Base-by-base conservation (phyloP, 768 basidiomycete genomes). In the Mycena filopes region DNA sequence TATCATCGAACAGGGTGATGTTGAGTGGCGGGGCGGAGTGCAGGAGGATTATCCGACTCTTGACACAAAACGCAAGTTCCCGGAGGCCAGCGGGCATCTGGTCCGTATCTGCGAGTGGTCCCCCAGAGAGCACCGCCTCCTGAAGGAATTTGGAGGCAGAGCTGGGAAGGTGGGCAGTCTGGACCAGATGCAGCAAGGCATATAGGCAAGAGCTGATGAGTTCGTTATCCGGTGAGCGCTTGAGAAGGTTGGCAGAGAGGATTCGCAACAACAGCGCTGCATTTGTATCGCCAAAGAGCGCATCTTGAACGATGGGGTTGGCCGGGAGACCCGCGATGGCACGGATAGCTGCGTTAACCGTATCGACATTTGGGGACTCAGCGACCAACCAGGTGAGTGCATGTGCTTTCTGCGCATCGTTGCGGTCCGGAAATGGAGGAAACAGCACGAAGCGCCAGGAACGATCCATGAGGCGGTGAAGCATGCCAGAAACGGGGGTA, bases 301-400 rank as follows among this genome's bases (percentile, higher is more conserved):
- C 51, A 11, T 53, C 38, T 12, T 53, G 51, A n/a, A 53, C 51
- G 1, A 25, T 8, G 51, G 23, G 29, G 13, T 9, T 21, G 33
- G 21, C 23, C n/a, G 51, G 51, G 12, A 53, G 51, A 33, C 51
- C 51, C 13, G 51, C 51, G 10, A 53, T 29, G 6, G 51, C 51
- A 21, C 23, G 51, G 9, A 53, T 38, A n/a, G 51, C 51, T 8
- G 38, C 4, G 13, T 33, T 38, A 8, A 40, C n/a, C 4, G 33
- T 53, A 36, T 29, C 38, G 2, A n/a, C 21, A 36, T 40, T 38
- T 7, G 36, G 33, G 40, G 51, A 38, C 38, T 53, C 25, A 7
- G 33, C 40, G 20, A 53, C 15, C 1, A 53, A 36, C 51, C 51
- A 53, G 10, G n/a, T 26, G 4, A 53, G 13, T 7, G 51, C 51